phyloP scores from a whole-genome alignment of 257 asterid species.

The Verbena officinalis region DNA sequence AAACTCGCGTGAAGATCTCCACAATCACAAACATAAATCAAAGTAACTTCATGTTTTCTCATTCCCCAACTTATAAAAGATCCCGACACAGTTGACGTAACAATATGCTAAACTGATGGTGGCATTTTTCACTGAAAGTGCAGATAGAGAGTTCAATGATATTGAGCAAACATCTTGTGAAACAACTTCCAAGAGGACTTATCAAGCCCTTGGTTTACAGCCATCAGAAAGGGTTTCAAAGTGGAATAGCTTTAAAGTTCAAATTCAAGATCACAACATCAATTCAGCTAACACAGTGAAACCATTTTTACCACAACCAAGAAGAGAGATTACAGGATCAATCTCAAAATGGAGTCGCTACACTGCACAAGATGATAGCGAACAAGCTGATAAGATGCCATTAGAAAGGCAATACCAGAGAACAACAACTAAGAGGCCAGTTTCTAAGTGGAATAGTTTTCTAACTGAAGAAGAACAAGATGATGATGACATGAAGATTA shows the following conservation, averaged over 20 bases:
- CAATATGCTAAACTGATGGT: not conserved
- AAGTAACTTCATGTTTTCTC: too few species aligned
- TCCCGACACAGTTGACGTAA: not conserved
- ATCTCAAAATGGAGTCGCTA: conserved; percentile 30
- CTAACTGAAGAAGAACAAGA: conserved; percentile 59
- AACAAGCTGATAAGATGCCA: conserved; percentile 8
- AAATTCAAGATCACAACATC: conserved; percentile 27
- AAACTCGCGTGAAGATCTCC: too few species aligned
- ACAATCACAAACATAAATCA: too few species aligned
- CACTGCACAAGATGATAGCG: not conserved
- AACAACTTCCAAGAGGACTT: conserved; percentile 21
- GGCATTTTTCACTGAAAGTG: not conserved
- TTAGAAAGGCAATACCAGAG: not conserved
- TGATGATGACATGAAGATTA: conserved; percentile 29
- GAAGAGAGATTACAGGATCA: conserved; percentile 22
- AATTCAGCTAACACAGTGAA: conserved; percentile 23
- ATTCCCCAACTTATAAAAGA: too few species aligned
- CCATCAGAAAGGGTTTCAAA: conserved; percentile 21
- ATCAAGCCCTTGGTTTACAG: not conserved
- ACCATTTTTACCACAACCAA: conserved; percentile 23
- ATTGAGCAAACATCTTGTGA: conserved; percentile 12
- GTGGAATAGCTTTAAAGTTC: conserved; percentile 29
- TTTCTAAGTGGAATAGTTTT: conserved; percentile 77
- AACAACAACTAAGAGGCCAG: conserved; percentile 28
- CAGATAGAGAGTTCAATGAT: conserved; percentile 15